Base-by-base conservation (phyloP, 2,329 filamentous ascomycete genomes). In the Xylaria sp. region DNA sequence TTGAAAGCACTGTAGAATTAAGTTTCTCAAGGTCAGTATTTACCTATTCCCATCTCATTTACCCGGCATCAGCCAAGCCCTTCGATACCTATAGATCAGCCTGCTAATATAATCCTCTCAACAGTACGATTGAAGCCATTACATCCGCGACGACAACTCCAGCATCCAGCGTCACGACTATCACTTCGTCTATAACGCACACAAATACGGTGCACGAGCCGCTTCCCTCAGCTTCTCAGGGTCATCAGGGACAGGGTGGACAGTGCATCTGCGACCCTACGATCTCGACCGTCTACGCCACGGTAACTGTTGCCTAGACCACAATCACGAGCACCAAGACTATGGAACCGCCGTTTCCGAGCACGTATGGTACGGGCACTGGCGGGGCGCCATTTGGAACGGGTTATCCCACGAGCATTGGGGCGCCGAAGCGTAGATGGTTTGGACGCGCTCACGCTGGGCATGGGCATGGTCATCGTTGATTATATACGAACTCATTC, bases 281-380 rank as follows among this genome's bases (percentile, higher is more conserved):
- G 50, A 73, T 65, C 50, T 71, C 72, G 37, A 76, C 76, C 18
- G 73, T 78, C 52, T 77, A 74, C 55, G 73, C 74, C 13, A 78
- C 76, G 13, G 65, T 51, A 10, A 73, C 72, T 18, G 65, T 61
- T 13, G 66, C 67, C 15, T 28, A 73, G 23, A 70, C 70, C 1
- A 75, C 74, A 10, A 64, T 73, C n/a, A 75, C 75, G 18, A 74
- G 66, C 28, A 72, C 67, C 46, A 54, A 62, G 63, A 78, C 75
- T 2, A 72, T 76, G 9, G 56, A 77, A 61, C 76, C 77, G 55
- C 76, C 76, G n/a, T 77, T 69, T 65, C 74, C 76, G 7, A 74
- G 59, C 25, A 61, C 63, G 20, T 71, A 73, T 51, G 44, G 69
- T n/a, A 74, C 67, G 20, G 72, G 74, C 7, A 73, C 71, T 1